These are phyloP conservation scores for Populus davidiana DNA, from an alignment of 345 rosid genomes.

Conservation along the genomic window DNA sequence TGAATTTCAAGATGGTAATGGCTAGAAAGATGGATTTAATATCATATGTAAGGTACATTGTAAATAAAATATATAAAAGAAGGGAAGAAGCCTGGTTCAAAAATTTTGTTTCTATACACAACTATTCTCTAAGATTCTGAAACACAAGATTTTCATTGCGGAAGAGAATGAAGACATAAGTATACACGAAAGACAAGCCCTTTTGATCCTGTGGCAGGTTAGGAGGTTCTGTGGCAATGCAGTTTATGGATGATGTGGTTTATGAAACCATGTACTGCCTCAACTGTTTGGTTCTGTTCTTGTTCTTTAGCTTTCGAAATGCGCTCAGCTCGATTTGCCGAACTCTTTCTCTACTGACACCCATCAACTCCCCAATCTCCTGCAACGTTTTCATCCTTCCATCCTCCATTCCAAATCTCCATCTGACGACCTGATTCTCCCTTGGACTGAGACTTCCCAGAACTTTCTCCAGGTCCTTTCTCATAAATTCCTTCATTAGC, in stretches of 20 bases:
- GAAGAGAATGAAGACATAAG: constrained; percentile 8
- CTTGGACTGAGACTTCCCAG: constrained; percentile 64
- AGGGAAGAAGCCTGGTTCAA: constrained; percentile 1
- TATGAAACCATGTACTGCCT: constrained; percentile 57
- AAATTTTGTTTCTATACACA: constrained; percentile 34
- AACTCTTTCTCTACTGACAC: constrained; percentile 87
- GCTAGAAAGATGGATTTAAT: too few species aligned
- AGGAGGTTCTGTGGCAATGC: constrained; percentile 10
- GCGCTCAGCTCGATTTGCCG: constrained; percentile 82
- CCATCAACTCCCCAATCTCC: constrained; percentile 85
- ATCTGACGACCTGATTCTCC: constrained; percentile 74
- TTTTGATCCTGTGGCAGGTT: constrained; percentile 5
- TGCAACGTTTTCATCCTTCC: constrained; percentile 90
- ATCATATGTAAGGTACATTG: too few species aligned
- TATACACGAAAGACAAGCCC: constrained; percentile 9
- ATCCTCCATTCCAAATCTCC: constrained; percentile 89
- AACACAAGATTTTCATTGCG: background rate
- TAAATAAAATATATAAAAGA: too few species aligned
- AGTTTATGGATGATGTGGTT: background rate
- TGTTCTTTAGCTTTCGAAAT: constrained; percentile 77
- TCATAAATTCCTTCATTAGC: constrained; percentile 74
- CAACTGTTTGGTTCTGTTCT: constrained; percentile 71
- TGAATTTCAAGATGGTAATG: background rate
- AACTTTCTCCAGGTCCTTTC: constrained; percentile 69
- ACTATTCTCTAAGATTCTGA: constrained; percentile 4